Evolutionary conservation across 2,329 filamentous ascomycete species (phyloP).

Genomic region (Pseudogymnoascus sp.): DNA sequence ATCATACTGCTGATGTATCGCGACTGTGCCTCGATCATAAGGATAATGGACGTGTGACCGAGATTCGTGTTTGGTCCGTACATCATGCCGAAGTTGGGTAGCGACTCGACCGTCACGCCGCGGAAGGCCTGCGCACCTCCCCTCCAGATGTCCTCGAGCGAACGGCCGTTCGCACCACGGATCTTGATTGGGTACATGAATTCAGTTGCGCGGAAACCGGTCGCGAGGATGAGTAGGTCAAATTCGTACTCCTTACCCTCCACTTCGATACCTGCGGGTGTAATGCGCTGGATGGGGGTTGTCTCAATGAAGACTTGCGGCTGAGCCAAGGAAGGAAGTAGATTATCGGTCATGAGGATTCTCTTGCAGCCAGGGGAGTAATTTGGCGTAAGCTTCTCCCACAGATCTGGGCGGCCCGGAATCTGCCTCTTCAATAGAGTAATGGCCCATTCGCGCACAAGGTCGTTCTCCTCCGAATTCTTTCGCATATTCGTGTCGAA

Average conservation of each 20-base stretch:
- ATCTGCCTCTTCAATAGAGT: slow-evolving; percentile 38
- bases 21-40: slow-evolving; percentile 53
- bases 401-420: slow-evolving; percentile 39
- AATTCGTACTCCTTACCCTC: slow-evolving; percentile 33
- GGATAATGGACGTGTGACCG: slow-evolving; percentile 48
- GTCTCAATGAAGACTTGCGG: slow-evolving; percentile 45
- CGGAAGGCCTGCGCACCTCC: slow-evolving; percentile 41
- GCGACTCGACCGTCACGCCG: slow-evolving; percentile 40
- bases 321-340: slow-evolving; percentile 39
- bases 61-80: slow-evolving; percentile 45
- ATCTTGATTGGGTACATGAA: slow-evolving; percentile 51
- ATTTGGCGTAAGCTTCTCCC: slow-evolving; percentile 43
- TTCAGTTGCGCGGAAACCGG: slow-evolving; percentile 49
- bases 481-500: slow-evolving; percentile 32
- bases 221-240: slow-evolving; percentile 49
- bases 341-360: slow-evolving; percentile 46
- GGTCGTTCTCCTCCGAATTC: slow-evolving; percentile 31
- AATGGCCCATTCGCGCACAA: slow-evolving; percentile 31
- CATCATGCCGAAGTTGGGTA: slow-evolving; percentile 49
- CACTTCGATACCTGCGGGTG: slow-evolving; percentile 38
- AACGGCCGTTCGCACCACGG: slow-evolving; percentile 34
- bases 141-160: slow-evolving; percentile 44
- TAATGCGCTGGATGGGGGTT: slow-evolving; percentile 36
- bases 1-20: slow-evolving; percentile 45
- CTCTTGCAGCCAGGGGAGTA: slow-evolving; percentile 48